Conservation (phyloP, 2,329 filamentous ascomycete genomes). For the Venturia nashicola region DNA sequence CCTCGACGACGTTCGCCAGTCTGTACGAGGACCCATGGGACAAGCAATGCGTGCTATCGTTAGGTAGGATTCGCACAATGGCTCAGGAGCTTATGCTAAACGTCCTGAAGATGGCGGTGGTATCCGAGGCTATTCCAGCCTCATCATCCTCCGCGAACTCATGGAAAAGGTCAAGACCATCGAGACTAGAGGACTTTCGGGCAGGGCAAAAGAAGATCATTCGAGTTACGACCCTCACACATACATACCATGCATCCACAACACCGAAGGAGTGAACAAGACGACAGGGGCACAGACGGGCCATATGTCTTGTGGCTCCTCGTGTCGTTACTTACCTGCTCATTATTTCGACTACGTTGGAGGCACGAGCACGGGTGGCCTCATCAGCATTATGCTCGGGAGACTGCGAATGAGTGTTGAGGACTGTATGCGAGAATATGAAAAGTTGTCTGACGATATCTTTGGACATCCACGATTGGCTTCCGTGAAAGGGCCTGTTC, state of each 20-base stretch:
- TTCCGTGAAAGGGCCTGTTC: background rate
- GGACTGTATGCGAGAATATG: conserved; percentile 2
- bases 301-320: no score
- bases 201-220: background rate
- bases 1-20: background rate
- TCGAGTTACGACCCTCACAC: background rate
- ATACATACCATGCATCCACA: background rate
- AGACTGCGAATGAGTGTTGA: conserved; percentile 9
- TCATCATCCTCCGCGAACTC: conserved; percentile 5
- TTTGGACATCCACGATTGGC: background rate
- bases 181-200: background rate
- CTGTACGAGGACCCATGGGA: background rate
- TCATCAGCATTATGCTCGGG: conserved; percentile 11
- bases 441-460: background rate
- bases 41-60: background rate
- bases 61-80: background rate
- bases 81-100: background rate
- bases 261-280: no score
- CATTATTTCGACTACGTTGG: conserved; percentile 12
- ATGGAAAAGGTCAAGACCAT: background rate
- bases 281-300: background rate
- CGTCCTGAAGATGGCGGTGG: conserved; percentile 8
- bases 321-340: background rate
- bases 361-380: conserved; percentile 10
- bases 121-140: background rate